Conservation (phyloP, 495 filamentous ascomycete species). For the Antarctomyces pellizariae region DNA sequence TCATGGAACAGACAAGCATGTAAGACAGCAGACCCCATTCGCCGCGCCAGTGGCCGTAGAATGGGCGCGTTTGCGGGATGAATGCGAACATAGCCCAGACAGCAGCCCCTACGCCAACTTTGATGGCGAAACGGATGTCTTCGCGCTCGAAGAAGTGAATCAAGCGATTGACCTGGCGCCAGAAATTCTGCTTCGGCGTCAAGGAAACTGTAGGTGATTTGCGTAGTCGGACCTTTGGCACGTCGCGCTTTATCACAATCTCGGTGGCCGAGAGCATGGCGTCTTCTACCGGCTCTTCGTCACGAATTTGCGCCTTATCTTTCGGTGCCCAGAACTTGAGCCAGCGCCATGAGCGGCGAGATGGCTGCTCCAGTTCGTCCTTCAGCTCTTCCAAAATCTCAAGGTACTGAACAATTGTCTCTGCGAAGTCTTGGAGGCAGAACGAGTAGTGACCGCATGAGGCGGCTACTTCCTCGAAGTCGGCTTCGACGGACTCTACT, state of each 20-base stretch:
- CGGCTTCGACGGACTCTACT: constrained; percentile 55
- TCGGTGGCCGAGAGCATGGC: no score
- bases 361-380: constrained; percentile 27
- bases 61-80: constrained; percentile 46
- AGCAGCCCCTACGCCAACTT: constrained; percentile 74
- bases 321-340: constrained; percentile 58
- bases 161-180: no score
- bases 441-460: constrained; percentile 91
- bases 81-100: constrained; percentile 77
- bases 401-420: constrained; percentile 68
- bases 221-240: no score
- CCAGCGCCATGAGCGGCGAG: constrained; percentile 61
- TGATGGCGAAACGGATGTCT: constrained; percentile 47
- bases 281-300: no score
- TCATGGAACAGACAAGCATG: constrained; percentile 97
- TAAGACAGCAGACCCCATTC: constrained; percentile 95
- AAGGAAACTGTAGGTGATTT: no score
- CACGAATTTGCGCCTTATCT: constrained; percentile 2
- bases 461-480: constrained; percentile 88
- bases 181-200: no score
- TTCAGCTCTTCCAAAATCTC: constrained; percentile 68
- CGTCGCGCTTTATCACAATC: no score
- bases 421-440: constrained; percentile 66
- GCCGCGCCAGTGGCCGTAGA: constrained; percentile 74
- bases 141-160: constrained; percentile 14